These are phyloP conservation scores for Digitaria exilis DNA, from an alignment of 202 grass and related monocot species.

Conservation along the genomic window DNA sequence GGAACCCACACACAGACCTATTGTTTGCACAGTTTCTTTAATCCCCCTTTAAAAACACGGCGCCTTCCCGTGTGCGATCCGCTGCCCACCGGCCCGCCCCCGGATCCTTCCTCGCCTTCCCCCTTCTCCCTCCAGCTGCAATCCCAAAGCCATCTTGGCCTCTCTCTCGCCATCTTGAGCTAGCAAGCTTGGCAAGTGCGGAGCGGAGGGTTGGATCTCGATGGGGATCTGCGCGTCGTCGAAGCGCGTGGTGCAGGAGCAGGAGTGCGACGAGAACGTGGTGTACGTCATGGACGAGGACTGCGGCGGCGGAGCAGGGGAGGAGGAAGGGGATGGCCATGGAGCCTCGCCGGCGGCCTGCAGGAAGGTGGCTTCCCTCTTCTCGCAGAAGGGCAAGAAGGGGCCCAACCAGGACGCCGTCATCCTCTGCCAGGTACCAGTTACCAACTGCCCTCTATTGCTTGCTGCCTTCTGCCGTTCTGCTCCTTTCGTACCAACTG, in stretches of 20 bases:
- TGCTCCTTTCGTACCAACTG: not conserved
- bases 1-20: too few species aligned
- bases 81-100: not conserved
- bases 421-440: conserved; percentile 94
- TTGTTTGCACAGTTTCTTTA: not conserved
- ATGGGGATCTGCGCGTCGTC: conserved; percentile 84
- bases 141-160: too few species aligned
- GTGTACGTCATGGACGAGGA: conserved; percentile 69
- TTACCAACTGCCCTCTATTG: too few species aligned
- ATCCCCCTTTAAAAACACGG: conserved; percentile 25
- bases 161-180: too few species aligned
- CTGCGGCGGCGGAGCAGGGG: not conserved
- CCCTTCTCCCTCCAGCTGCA: not conserved
- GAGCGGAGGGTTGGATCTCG: too few species aligned
- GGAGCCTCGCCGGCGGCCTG: not conserved
- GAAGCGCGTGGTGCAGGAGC: conserved; percentile 41
- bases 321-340: not conserved
- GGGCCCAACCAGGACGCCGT: conserved; percentile 94
- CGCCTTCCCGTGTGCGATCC: not conserved
- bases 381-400: conserved; percentile 87
- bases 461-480: not conserved
- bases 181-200: too few species aligned
- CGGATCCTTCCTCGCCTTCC: not conserved
- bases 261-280: conserved; percentile 69
- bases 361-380: conserved; percentile 80